Base-by-base conservation (phyloP, 2,329 filamentous ascomycete species). In the Capronia epimyces region DNA sequence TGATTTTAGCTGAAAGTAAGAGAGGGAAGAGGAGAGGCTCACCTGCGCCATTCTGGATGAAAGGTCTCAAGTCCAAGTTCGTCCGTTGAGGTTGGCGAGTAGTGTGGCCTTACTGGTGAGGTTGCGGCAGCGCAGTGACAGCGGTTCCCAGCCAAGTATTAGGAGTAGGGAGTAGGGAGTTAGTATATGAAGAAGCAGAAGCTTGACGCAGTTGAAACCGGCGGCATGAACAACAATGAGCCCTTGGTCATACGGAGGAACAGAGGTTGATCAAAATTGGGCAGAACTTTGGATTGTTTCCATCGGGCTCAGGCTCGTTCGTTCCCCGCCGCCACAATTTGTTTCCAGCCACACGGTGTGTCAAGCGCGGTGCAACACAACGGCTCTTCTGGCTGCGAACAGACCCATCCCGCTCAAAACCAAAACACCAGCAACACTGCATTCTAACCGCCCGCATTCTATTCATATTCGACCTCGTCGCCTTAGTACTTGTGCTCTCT, bases 311-410 rank as follows among this genome's bases (percentile, higher is more conserved):
- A 29, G 27, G 27, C n/a, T 37, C 6, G 34, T 15, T 37, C 13
- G 24, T 50, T 51, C 49, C 49, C 49, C 49, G 49, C 49, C 43
- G 49, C 49, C 32, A 46, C 49, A 31, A 37, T 46, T 24, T 34
- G 39, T 21, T 52, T 43, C 45, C 50, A 52, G 50, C 50, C 50
- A 52, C 50, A 52, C 24, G 22, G 36, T 41, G 15, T 41, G 21
- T 39, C 21, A 25, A 16, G 16, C 21, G 2, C n/a, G 32, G 42
- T 25, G 43, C 31, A n/a, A 3, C 18, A n/a, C 10, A 46, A 13
- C 20, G 10, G 10, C 29, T 20, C 15, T 31, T 32, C 24, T n/a
- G 21, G 41, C 50, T 46, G 43, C 41, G 24, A 46, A 29, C 40
- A 27, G 44, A 31, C 31, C 32, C 46, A 49, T 40, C 20, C 29